A percentile compares a stretch with the other conserved stretches of the same genome.
These are phyloP conservation scores for Solanum gandarillasii DNA, from an alignment of 257 asterid species.

Conservation along the genomic window DNA sequence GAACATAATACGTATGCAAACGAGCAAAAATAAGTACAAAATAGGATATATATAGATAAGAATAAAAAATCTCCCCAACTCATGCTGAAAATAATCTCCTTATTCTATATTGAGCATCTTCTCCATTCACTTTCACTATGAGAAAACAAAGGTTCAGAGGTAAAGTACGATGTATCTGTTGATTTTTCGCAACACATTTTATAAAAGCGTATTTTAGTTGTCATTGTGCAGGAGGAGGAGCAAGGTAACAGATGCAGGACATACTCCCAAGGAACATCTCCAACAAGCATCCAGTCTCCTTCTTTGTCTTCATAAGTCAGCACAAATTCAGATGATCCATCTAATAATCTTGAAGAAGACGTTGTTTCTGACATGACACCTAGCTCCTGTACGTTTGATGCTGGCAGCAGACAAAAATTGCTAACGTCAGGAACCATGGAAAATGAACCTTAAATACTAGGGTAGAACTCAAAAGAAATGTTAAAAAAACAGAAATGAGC, in stretches of 20 bases:
- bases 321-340: conserved; percentile 59
- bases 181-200: background rate
- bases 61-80: background rate
- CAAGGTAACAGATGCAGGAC: conserved; percentile 5
- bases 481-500: background rate
- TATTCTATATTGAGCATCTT: background rate
- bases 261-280: conserved; percentile 94
- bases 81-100: background rate
- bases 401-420: conserved; percentile 15
- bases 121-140: background rate
- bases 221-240: background rate
- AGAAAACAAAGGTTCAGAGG: background rate
- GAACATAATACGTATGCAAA: background rate
- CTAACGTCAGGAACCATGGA: background rate
- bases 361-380: conserved; percentile 15
- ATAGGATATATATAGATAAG: background rate
- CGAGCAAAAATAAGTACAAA: background rate
- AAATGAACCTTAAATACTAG: background rate
- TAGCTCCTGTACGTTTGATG: conserved; percentile 34
- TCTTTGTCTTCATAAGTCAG: conserved; percentile 90
- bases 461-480: background rate
- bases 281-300: conserved; percentile 94
- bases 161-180: background rate
- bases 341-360: conserved; percentile 36
- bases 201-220: background rate